phyloP scores from a whole-genome alignment of 2,329 filamentous ascomycete genomes.

The Penicillium freii region DNA sequence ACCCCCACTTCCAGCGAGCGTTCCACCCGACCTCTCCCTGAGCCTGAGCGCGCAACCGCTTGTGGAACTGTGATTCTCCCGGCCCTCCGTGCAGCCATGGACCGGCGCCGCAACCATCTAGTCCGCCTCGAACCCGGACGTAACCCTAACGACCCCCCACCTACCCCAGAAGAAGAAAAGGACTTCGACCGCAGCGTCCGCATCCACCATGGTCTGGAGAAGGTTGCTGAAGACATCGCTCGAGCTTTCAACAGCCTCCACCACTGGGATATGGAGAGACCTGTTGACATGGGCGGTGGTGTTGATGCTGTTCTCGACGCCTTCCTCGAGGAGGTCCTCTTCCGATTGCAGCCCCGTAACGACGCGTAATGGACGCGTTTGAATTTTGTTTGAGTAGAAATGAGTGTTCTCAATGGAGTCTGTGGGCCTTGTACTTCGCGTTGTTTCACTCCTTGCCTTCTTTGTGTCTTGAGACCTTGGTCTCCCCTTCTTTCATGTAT shows the following conservation, averaged over 20 bases:
- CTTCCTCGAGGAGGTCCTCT: slow-evolving; percentile 87
- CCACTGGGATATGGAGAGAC: slow-evolving; percentile 77
- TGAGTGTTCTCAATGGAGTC: neutral
- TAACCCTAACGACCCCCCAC: slow-evolving; percentile 16
- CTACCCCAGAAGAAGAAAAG: slow-evolving; percentile 20
- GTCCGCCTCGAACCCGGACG: slow-evolving; percentile 39
- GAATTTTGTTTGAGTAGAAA: neutral
- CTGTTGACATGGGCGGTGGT: slow-evolving; percentile 90
- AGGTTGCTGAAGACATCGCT: slow-evolving; percentile 74
- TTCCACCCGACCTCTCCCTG: slow-evolving; percentile 16
- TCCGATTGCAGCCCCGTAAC: slow-evolving; percentile 76
- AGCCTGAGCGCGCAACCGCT: slow-evolving; percentile 18
- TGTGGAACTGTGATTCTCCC: slow-evolving; percentile 71
- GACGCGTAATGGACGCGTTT: neutral
- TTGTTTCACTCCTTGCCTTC: neutral
- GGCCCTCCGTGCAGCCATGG: slow-evolving; percentile 84
- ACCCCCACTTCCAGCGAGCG: slow-evolving; percentile 22
- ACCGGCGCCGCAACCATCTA: slow-evolving; percentile 65
- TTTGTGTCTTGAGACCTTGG: neutral
- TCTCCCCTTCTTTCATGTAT: neutral
- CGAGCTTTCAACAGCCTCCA: slow-evolving; percentile 88
- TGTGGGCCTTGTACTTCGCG: neutral
- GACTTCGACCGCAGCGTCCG: slow-evolving; percentile 22
- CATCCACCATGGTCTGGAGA: slow-evolving; percentile 22
- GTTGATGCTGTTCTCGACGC: slow-evolving; percentile 88